Evolutionary conservation across 345 rosid genomes (phyloP).

Genomic region (Citropsis articulata): DNA sequence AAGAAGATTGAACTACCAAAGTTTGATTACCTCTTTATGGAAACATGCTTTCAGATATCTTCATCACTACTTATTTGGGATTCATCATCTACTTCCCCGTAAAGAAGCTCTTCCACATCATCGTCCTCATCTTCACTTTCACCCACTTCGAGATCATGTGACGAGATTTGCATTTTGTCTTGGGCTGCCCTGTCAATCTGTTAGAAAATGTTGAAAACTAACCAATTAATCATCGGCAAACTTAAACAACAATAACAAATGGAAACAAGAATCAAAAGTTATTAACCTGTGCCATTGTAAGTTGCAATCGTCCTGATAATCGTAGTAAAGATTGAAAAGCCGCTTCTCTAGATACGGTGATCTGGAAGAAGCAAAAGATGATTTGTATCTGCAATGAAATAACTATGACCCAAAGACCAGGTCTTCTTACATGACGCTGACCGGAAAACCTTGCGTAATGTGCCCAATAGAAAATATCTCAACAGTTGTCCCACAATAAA

Average conservation of each 20-base stretch:
- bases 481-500: not conserved
- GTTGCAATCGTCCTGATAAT: constrained; percentile 80
- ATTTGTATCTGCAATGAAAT: constrained; percentile 3
- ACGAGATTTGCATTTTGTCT: constrained; percentile 28
- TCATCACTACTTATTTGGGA: constrained; percentile 74
- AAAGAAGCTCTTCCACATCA: constrained; percentile 56
- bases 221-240: not conserved
- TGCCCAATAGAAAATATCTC: not conserved
- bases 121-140: constrained; percentile 63
- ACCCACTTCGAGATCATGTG: constrained; percentile 31
- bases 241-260: not conserved
- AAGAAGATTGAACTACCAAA: not conserved
- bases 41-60: constrained; percentile 22
- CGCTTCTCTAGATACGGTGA: constrained; percentile 50
- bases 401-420: not conserved
- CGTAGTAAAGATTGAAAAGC: constrained; percentile 69
- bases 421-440: not conserved
- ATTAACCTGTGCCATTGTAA: constrained; percentile 72
- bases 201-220: constrained; percentile 9
- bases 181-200: constrained; percentile 68
- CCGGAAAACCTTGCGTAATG: not conserved
- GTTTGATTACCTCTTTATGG: constrained; percentile 1
- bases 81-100: constrained; percentile 63
- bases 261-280: constrained; percentile 7
- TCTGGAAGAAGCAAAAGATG: constrained; percentile 37